Base-by-base conservation (phyloP, 2,329 filamentous ascomycete species). In the Ambrosiella beaveri region DNA sequence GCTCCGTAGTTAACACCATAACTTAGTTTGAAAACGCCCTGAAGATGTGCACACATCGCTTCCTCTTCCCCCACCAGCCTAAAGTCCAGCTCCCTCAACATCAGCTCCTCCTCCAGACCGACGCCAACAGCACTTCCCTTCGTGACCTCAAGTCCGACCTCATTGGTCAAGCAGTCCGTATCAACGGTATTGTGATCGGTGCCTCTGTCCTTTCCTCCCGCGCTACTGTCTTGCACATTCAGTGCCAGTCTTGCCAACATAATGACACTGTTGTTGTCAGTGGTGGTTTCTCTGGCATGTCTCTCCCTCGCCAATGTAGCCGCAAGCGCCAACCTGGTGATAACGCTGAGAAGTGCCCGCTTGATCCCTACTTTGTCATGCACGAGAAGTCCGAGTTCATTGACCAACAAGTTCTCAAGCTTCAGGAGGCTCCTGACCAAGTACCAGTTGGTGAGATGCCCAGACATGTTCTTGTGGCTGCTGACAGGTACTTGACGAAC, bases 161-260 rank as follows among this genome's bases (percentile, higher is more conserved):
- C 62, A 94, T 98, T 64, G 89, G 91, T 4, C 84, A 89, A 64
- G 84, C 98, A n/a, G 91, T 98, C 44, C 82, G 91, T 59, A 95
- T 98, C 59, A 93, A 93, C 0, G 94, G 93, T 55, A 98, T 98
- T 63, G 88, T 98, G 61, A 98, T 98, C 63, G 91, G 93, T 52
- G 93, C 93, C 52, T 96, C 91, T 0, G 95, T 95, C 15, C 85
- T 97, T 69, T 95, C 90, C 1, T 97, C 91, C 11, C 97, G 98
- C 74, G 88, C 93, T 4, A 96, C 89, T 6, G 76, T 83, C 35
- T 76, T 98, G 27, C 80, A 86, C 61, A 85, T 98, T 56, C 83
- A 94, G 70, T 98, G 93, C 73, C 82, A 89, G 63, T 89, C 83
- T 66, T 98, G 93, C 71, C 79, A 84, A 60, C 79, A 89, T 64